A percentile compares a stretch with the other conserved stretches of the same genome.
Conservation (phyloP, 129 eudicot genomes). For the Escallonia rubra region DNA sequence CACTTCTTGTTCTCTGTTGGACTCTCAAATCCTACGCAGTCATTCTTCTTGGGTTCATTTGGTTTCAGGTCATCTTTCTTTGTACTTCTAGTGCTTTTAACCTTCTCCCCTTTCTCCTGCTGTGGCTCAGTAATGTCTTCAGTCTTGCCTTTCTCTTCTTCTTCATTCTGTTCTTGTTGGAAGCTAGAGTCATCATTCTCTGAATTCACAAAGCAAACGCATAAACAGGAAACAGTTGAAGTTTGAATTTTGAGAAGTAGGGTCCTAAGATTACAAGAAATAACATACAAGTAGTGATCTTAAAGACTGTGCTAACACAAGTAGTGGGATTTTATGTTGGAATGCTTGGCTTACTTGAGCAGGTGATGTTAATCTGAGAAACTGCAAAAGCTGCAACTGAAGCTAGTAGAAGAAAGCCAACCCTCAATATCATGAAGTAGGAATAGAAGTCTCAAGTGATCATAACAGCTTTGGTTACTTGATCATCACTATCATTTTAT, state of each 20-base stretch:
- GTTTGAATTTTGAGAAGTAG: neutral
- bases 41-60: neutral
- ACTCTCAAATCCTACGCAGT: neutral
- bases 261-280: neutral
- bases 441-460: neutral
- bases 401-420: constrained; percentile 4
- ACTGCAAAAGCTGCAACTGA: constrained; percentile 9
- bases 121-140: too few relatives aligned
- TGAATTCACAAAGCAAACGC: neutral
- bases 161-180: neutral
- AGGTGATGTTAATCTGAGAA: neutral
- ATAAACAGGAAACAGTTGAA: neutral
- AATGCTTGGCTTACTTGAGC: neutral
- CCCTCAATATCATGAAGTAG: constrained; percentile 12
- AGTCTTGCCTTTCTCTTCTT: neutral
- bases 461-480: neutral
- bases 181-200: constrained; percentile 1
- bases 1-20: neutral
- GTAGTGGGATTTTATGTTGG: too few relatives aligned
- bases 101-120: constrained; percentile 1
- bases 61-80: neutral
- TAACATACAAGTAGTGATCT: too few relatives aligned
- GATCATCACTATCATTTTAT: too few relatives aligned
- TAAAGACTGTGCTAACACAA: too few relatives aligned
- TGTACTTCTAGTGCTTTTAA: neutral